A percentile compares a stretch with the other conserved stretches of the same genome.
phyloP scores from a whole-genome alignment of 768 basidiomycete species.

The Rhizopogon salebrosus region DNA sequence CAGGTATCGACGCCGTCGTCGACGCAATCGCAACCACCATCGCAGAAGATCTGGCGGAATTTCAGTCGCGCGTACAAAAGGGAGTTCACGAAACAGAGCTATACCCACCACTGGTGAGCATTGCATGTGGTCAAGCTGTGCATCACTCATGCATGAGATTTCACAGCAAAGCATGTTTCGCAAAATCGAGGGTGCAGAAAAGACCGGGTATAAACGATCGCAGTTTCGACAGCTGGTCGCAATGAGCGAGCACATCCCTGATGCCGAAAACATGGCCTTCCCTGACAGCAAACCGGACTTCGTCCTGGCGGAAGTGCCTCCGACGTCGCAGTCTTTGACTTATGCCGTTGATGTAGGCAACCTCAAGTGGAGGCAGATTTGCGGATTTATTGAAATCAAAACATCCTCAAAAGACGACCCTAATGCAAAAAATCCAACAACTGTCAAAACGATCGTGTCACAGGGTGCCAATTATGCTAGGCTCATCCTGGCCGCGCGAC shows the following conservation, averaged over 20 bases:
- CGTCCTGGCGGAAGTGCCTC: not conserved
- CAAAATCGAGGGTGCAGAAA: not conserved
- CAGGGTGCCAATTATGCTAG: constrained; percentile 24
- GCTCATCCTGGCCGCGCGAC: constrained; percentile 21
- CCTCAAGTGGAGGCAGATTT: not conserved
- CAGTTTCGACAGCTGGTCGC: not conserved
- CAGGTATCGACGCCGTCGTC: too few relatives aligned
- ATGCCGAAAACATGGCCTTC: not conserved
- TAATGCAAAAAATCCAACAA: not conserved
- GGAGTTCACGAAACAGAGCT: too few relatives aligned
- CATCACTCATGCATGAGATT: too few relatives aligned
- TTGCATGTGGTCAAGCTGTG: too few relatives aligned
- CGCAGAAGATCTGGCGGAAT: too few relatives aligned
- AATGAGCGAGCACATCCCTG: not conserved
- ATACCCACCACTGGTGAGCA: too few relatives aligned
- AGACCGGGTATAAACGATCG: not conserved
- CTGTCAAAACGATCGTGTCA: constrained; percentile 6
- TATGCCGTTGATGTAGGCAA: not conserved
- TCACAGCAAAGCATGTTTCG: not conserved
- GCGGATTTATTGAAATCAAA: not conserved
- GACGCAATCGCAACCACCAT: too few relatives aligned
- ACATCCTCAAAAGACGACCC: not conserved
- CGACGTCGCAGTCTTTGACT: not conserved
- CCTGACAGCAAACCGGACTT: not conserved
- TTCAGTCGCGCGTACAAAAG: too few relatives aligned